Percentiles rank a stretch among this genome's conserved stretches.
Conservation (phyloP, 2,329 filamentous ascomycete species). For the Erysiphe pulchra region DNA sequence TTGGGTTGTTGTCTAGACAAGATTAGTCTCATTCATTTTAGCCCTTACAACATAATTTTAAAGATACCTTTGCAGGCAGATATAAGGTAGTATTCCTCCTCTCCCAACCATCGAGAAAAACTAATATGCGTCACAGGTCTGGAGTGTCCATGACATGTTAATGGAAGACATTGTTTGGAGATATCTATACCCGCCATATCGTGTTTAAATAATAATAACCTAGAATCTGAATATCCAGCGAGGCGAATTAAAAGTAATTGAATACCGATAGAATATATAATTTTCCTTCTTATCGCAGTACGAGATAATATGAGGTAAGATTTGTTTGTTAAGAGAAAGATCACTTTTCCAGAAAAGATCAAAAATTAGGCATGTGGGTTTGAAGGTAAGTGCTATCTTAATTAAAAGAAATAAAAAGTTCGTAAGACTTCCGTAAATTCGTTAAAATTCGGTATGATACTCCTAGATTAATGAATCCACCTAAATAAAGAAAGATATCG, state of each 20-base stretch:
- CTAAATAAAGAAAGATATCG: too few species aligned
- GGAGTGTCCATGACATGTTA: slow-evolving; percentile 55
- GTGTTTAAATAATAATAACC: not conserved
- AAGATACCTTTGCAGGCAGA: slow-evolving; percentile 40
- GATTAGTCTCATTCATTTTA: slow-evolving; percentile 2
- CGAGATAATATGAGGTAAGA: not conserved
- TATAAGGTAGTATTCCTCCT: slow-evolving; percentile 47
- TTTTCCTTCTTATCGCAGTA: too few species aligned
- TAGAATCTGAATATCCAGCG: not conserved
- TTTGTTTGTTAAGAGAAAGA: not conserved
- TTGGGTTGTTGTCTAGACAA: slow-evolving; percentile 70
- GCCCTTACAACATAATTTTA: not conserved
- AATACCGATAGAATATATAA: too few species aligned
- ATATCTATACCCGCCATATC: slow-evolving; percentile 11
- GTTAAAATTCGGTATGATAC: too few species aligned
- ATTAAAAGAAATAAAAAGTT: too few species aligned
- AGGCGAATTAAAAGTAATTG: too few species aligned
- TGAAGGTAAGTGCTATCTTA: too few species aligned
- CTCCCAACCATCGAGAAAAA: slow-evolving; percentile 36
- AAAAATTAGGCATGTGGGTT: too few species aligned
- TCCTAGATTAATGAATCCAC: too few species aligned
- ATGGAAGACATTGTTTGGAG: slow-evolving; percentile 24
- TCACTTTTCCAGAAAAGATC: not conserved
- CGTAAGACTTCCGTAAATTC: too few species aligned
- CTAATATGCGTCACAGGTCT: slow-evolving; percentile 48